Base-by-base conservation (phyloP, 139 green algal species). In the Chlamydomonas schloesseri region DNA sequence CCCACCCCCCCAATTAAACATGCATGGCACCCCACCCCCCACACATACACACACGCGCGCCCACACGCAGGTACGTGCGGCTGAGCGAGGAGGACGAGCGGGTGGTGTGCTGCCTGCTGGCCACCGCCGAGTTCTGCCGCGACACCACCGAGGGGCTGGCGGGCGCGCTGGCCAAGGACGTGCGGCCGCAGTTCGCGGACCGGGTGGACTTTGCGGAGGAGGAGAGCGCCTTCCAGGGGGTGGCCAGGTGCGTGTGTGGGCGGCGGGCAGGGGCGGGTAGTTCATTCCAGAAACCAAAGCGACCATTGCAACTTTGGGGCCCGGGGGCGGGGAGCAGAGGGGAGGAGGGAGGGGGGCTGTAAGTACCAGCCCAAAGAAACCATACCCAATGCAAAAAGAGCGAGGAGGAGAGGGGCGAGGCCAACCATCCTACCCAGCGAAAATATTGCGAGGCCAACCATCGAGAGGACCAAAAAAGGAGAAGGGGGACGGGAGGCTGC, bases 51-150 rank as follows among this genome's bases (percentile, higher is more conserved):
- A 62, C 18, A 62, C 55, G 20, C 55, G 2, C 4, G 20, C 9
- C 55, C 8, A 4, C 55, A 3, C n/a, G 26, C 14, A 98, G 96
- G 94, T 89, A 96, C 71, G 89, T 97, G 33, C 78, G 83, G 24
- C 33, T 94, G 71, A 64, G 74, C 0, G 82, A 91, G 34, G 87
- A 92, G 37, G 91, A 95, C 26, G 91, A 94, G 86, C 69, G 85
- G 47, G 90, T 98, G 24, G 83, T 98, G 0, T 97, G 93, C 83
- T 92, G 93, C 71, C 97, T 99, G 82, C 90, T 99, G 76, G 95
- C 94, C 89, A 99, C 97, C 11, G 94, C 95, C 1, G 97, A 99
- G 85, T 98, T 99, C 90, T 99, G 97, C 93, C 67, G 86, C 18
- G 91, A 93, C 47, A 95, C 91, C 6, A 47, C 89, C 36, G 91